phyloP scores from a whole-genome alignment of 768 basidiomycete species.

The Psilocybe tampanensis region DNA sequence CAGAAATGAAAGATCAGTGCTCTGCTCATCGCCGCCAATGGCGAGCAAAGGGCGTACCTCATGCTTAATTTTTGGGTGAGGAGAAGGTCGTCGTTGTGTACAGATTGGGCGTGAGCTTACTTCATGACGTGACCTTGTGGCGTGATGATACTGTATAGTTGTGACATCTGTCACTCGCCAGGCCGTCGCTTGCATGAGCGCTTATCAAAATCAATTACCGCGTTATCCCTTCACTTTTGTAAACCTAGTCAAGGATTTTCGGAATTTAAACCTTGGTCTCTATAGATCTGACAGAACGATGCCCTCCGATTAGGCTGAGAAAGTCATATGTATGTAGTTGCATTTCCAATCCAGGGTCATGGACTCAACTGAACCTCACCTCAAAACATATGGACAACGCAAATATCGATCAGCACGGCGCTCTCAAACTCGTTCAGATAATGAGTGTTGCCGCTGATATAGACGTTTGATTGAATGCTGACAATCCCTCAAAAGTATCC shows the following conservation, averaged over 20 bases:
- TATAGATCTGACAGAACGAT: no score
- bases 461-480: background rate
- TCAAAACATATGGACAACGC: background rate
- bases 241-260: no score
- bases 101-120: background rate
- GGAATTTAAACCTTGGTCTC: no score
- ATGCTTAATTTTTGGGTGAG: conserved; percentile 28
- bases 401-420: background rate
- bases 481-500: background rate
- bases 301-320: no score
- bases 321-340: no score
- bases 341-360: no score
- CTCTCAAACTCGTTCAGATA: background rate
- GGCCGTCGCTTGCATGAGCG: background rate
- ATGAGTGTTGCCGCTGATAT: background rate
- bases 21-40: no score
- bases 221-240: no score
- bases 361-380: no score
- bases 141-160: background rate
- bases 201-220: background rate
- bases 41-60: conserved; percentile 22
- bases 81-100: no score
- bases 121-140: conserved; percentile 10
- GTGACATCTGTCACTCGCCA: background rate
- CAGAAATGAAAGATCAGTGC: background rate